phyloP scores from a whole-genome alignment of 1,139 yeast genomes.

The Lodderomyces orthopsilosis region DNA sequence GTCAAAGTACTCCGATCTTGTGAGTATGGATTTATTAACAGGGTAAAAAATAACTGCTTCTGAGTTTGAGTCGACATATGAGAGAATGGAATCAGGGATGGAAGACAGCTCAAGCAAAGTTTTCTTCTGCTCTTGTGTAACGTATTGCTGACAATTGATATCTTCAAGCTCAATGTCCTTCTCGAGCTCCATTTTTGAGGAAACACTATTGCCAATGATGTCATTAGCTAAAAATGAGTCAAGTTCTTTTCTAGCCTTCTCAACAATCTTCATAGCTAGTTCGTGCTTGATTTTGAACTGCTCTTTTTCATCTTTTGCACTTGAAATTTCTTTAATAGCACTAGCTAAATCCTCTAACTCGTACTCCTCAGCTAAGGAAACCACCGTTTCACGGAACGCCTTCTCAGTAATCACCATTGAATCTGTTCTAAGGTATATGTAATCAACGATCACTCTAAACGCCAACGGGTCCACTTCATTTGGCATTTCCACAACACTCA shows the following conservation, averaged over 20 bases:
- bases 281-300: conserved; percentile 44
- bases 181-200: conserved; percentile 11
- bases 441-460: conserved; percentile 44
- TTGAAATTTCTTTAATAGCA: conserved; percentile 22
- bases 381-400: conserved; percentile 28
- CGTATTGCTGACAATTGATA: conserved; percentile 20
- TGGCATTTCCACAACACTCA: conserved; percentile 24
- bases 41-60: conserved; percentile 47
- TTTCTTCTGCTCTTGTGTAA: conserved; percentile 17
- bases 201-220: conserved; percentile 30
- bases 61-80: conserved; percentile 31
- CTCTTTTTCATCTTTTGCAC: conserved; percentile 20
- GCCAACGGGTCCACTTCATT: conserved; percentile 20
- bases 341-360: conserved; percentile 35
- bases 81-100: conserved; percentile 50
- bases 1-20: conserved; percentile 62
- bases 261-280: conserved; percentile 43
- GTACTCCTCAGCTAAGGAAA: conserved; percentile 31
- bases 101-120: conserved; percentile 24
- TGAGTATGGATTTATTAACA: conserved; percentile 58
- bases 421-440: conserved; percentile 48
- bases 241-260: conserved; percentile 47
- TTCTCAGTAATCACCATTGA: conserved; percentile 20
- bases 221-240: conserved; percentile 33
- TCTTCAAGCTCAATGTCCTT: conserved; percentile 33